Percentiles rank a stretch among this genome's conserved stretches.
These are phyloP conservation scores for Luffa aegyptiaca DNA, from an alignment of 306 rosid genomes.

Conservation along the genomic window DNA sequence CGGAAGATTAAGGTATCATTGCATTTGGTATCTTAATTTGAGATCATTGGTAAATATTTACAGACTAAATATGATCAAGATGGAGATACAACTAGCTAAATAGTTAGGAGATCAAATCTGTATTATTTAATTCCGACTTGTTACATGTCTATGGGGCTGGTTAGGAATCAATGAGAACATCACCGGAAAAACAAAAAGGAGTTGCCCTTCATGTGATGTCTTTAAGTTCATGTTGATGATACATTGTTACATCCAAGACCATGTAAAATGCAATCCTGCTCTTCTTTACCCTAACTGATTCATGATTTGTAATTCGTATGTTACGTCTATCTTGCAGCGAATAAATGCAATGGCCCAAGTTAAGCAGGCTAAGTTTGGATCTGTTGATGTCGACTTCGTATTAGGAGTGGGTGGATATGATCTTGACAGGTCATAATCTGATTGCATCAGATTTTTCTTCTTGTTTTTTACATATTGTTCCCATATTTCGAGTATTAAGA, in stretches of 20 bases:
- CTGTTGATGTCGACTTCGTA: constrained; percentile 82
- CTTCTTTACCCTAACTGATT: background rate
- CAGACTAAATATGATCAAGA: background rate
- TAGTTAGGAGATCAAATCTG: background rate
- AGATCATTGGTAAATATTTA: background rate
- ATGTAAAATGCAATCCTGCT: background rate
- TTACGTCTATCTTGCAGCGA: constrained; percentile 40
- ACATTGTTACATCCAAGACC: background rate
- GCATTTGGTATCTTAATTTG: background rate
- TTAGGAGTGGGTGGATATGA: constrained; percentile 95
- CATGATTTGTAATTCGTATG: background rate
- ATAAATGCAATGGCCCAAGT: constrained; percentile 85
- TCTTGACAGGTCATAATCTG: constrained; percentile 54
- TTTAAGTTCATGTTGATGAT: background rate
- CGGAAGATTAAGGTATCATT: constrained; percentile 56
- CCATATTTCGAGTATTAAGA: background rate
- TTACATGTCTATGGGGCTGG: background rate
- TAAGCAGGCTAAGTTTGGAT: constrained; percentile 71
- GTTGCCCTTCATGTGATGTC: background rate
- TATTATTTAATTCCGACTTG: background rate
- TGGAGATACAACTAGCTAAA: background rate
- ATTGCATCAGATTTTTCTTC: background rate
- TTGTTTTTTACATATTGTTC: background rate
- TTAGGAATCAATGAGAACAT: background rate
- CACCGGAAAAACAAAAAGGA: background rate